Base-by-base conservation (phyloP, 495 filamentous ascomycete genomes). In the Penicillium desertorum region DNA sequence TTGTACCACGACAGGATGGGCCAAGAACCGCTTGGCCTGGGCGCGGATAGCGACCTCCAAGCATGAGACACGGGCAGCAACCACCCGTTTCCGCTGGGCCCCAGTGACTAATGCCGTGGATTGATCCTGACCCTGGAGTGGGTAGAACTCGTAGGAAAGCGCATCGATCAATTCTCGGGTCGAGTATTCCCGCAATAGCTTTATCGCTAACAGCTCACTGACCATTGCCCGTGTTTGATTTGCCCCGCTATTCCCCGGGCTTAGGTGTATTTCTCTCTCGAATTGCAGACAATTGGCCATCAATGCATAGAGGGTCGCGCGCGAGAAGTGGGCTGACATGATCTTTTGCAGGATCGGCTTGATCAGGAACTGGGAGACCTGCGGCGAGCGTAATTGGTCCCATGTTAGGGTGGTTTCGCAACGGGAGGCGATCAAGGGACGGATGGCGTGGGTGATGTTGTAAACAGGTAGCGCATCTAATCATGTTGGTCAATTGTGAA, bases 201-300 rank as follows among this genome's bases (percentile, higher is more conserved):
- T 90, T 67, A 96, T 89, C 5, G 92, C 91, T n/a, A 98, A 79
- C 60, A 98, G 79, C 76, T 98, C 92, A 70, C 88, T 90, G 22
- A 96, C 85, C 75, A 91, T 83, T 6, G 91, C 91, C 59, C 92
- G 80, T 14, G 92, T 96, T 53, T 81, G 86, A 67, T 84, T 91
- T 12, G 87, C 86, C 29, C 91, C 91, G 50, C 88, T 85, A 63
- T 88, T 96, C 37, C 88, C 91, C 1, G 89, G 90, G 65, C 91
- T 87, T 51, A 85, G 59, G 41, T 91, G 86, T 17, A 83, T 82
- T 70, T 98, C 93, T 71, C 94, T 96, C 59, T 83, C 80, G 74
- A 96, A 98, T 71, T 96, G 93, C 32, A 96, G 77, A 61, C 90
- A 92, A 66, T 98, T 98, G 22, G 91, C 90, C 81, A 96, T 86